Base-by-base conservation (phyloP, 495 filamentous ascomycete species). In the Clohesyomyces aquaticus region DNA sequence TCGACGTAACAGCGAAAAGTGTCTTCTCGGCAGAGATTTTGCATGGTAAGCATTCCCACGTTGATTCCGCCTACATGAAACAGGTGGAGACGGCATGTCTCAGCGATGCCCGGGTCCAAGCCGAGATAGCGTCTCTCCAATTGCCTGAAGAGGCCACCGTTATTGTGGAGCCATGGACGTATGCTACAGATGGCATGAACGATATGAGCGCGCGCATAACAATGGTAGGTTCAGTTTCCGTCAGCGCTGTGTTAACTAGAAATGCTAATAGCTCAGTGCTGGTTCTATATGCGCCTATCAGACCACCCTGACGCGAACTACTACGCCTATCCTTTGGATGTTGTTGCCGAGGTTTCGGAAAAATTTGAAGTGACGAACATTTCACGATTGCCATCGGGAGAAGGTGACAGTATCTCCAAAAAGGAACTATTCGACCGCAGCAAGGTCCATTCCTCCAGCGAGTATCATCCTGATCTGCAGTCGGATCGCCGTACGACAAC, bases 161-260 rank as follows among this genome's bases (percentile, higher is more conserved):
- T 6, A 63, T 71, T 52, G 59, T 76, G 18, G 76, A 78, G 46
- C 68, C 76, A 3, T 77, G 75, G 76, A 70, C 76, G 1, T 78
- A 77, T 62, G 73, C 72, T 2, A 74, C 75, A 11, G 76, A 78
- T 69, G 76, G 75, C 0, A 74, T 77, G 66, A 74, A 73, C 46
- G 73, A 77, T 29, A 77, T 77, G 72, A 61, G 67, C 3, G 59
- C 66, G 35, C 57, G 76, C 18, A 73, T 68, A 10, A 74, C 68
- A 0, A 71, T 71, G 63, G 67, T 65, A 56, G 22, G 52, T 29
- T n/a, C n/a, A n/a, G n/a, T n/a, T n/a, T n/a, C n/a, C n/a, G n/a
- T n/a, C n/a, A n/a, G n/a, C n/a, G n/a, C n/a, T n/a, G n/a, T n/a
- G n/a, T n/a, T n/a, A n/a, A n/a, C n/a, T n/a, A n/a, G n/a, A n/a